Evolutionary conservation across 1,139 yeast species (phyloP), one percentile per base, ranked within the genome.

Genomic region (Suhomyces atakaporum): DNA sequence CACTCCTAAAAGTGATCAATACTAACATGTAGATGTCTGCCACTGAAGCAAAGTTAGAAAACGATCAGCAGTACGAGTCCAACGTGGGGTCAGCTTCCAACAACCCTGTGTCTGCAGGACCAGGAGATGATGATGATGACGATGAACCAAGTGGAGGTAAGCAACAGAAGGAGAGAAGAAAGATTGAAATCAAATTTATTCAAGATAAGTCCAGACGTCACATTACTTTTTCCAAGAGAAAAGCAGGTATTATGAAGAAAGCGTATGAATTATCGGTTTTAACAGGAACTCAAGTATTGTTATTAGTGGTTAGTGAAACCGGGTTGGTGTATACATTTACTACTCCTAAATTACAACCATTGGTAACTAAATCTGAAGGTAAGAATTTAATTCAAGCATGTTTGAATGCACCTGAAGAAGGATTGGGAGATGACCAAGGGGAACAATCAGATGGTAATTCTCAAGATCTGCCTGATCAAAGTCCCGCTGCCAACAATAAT

Each of bases 271-370:
- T 92, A 49, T 84, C 95, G 16, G 97, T 94, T 34, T 75, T 92
- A 51, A 92, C 98, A 7, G 98, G 98, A 35, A 92, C 97, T 27
- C 98, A 92, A 64, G 97, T 92, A 23, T 75, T 92, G 49, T 71
- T 92, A 43, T 77, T 92, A 51, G 98, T 94, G 42, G 97, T 92
- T 27, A 84, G 95, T 36, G 98, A 92, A 64, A 92, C 98, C 14
- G 98, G 98, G 6, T 79, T 92, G 47, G 98, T 92, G 43, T 94
- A 92, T 64, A 92, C 98, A n/a, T 92, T 92, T 62, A 90, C 97
- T 36, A 94, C 98, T 7, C 98, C 98, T 39, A 92, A 92, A 63
- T 79, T 92, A 56, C 98, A 94, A 64, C 98, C 98, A 10, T 77
- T 92, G 52, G 98, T 92, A 38, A 92, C 97, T 24, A 90, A 92